Conservation (phyloP, 2,329 filamentous ascomycete genomes). For the Ceratocystis papillata region DNA sequence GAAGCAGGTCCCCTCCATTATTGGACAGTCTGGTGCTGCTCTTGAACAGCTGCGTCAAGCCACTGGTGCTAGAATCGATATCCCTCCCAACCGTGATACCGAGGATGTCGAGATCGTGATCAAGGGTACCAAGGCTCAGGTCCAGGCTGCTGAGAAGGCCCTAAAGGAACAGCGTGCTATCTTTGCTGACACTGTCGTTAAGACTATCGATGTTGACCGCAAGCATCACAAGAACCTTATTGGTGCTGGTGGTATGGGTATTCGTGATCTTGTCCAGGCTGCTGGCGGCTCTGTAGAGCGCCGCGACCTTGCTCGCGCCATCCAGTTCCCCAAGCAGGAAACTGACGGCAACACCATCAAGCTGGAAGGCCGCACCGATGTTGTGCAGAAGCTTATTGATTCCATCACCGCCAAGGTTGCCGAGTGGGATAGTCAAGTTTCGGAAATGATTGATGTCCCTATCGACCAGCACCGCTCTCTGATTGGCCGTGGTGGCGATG, state of each 20-base stretch:
- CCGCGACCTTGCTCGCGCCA: conserved; percentile 72
- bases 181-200: conserved; percentile 80
- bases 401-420: conserved; percentile 71
- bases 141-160: conserved; percentile 82
- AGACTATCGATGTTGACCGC: conserved; percentile 81
- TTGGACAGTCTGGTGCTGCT: conserved; percentile 78
- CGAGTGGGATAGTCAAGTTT: conserved; percentile 75
- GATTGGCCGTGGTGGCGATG: conserved; percentile 85
- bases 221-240: conserved; percentile 88
- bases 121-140: conserved; percentile 84
- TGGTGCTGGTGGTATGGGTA: conserved; percentile 72
- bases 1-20: conserved; percentile 85
- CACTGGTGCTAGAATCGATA: conserved; percentile 82
- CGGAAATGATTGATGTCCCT: conserved; percentile 68
- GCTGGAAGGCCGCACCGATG: conserved; percentile 68
- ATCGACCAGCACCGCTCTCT: conserved; percentile 81
- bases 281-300: conserved; percentile 85
- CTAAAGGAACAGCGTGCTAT: conserved; percentile 75
- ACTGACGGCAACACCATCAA: conserved; percentile 73
- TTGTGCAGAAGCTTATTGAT: conserved; percentile 81
- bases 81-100: conserved; percentile 68
- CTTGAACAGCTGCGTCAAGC: conserved; percentile 80
- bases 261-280: conserved; percentile 74
- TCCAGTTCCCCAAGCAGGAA: conserved; percentile 88
- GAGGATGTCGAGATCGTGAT: conserved; percentile 75